Conservation (phyloP, 1,284 basidiomycete genomes). For the Caloboletus firmus region DNA sequence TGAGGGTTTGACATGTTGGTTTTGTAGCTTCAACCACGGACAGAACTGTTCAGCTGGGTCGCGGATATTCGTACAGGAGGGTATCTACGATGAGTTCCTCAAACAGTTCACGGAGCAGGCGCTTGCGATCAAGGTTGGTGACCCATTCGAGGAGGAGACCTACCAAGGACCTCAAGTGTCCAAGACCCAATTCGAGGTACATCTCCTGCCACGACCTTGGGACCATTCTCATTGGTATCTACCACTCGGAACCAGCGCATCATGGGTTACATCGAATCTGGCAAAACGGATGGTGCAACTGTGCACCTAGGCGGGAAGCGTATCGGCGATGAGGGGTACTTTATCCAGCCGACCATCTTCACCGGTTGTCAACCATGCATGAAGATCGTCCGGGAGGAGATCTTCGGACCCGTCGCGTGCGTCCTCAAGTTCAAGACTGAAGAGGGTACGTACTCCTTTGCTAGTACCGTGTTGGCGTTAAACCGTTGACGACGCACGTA, state of each 20-base stretch:
- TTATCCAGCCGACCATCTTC: constrained; percentile 66
- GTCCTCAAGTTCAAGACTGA: constrained; percentile 22
- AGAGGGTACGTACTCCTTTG: constrained; percentile 9
- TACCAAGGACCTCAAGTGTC: constrained; percentile 78
- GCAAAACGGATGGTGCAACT: constrained; percentile 42
- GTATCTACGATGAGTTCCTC: constrained; percentile 63
- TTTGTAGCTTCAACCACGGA: constrained; percentile 61
- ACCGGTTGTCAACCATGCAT: constrained; percentile 59
- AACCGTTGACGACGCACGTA: background rate
- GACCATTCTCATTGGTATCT: background rate
- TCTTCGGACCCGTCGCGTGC: constrained; percentile 54
- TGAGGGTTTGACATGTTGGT: background rate
- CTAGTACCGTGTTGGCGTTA: too few species aligned
- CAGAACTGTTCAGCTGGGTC: constrained; percentile 71
- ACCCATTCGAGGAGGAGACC: constrained; percentile 62
- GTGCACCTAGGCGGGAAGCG: constrained; percentile 63
- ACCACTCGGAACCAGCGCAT: constrained; percentile 1
- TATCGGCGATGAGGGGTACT: constrained; percentile 57
- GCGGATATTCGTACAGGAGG: constrained; percentile 66
- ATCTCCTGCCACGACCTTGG: background rate
- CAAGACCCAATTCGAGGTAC: constrained; percentile 45
- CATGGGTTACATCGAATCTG: constrained; percentile 16
- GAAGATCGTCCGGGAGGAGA: constrained; percentile 74
- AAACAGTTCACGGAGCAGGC: constrained; percentile 48
- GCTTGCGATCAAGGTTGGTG: constrained; percentile 54